These are phyloP conservation scores for Fraxinus quadrangulata DNA, from an alignment of 257 asterid genomes.

Conservation along the genomic window DNA sequence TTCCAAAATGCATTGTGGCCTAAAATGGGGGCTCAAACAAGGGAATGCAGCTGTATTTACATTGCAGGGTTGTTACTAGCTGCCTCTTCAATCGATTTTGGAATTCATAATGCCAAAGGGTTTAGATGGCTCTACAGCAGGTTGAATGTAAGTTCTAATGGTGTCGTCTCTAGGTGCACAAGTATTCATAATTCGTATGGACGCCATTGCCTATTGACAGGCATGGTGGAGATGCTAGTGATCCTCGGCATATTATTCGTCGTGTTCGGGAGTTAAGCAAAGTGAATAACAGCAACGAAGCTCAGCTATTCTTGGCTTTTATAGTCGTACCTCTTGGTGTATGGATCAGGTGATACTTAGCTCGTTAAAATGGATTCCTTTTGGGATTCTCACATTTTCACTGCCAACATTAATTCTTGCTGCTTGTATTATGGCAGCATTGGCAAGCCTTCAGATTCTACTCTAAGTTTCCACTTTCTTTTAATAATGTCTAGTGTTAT, in stretches of 20 bases:
- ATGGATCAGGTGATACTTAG: slow-evolving; percentile 82
- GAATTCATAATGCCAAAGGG: slow-evolving; percentile 75
- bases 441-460: too few relatives aligned
- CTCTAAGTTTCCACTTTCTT: too few relatives aligned
- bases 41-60: background rate
- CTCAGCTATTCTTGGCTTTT: slow-evolving; percentile 72
- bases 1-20: too few relatives aligned
- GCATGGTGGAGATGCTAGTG: slow-evolving; percentile 40
- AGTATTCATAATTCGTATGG: slow-evolving; percentile 30
- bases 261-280: slow-evolving; percentile 41
- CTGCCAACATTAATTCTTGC: accelerated
- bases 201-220: slow-evolving; percentile 29
- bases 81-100: slow-evolving; percentile 62
- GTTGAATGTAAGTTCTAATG: slow-evolving; percentile 20
- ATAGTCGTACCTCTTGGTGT: slow-evolving; percentile 89
- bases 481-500: too few relatives aligned
- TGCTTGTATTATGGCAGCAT: too few relatives aligned
- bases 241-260: slow-evolving; percentile 56
- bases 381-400: slow-evolving; percentile 64
- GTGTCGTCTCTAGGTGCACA: background rate
- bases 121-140: slow-evolving; percentile 44
- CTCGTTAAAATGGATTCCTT: slow-evolving; percentile 89
- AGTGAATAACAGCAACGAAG: slow-evolving; percentile 41
- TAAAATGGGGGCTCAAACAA: too few relatives aligned
- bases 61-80: slow-evolving; percentile 68